Conservation (phyloP, 768 basidiomycete species). For the Trametes cubensis region DNA sequence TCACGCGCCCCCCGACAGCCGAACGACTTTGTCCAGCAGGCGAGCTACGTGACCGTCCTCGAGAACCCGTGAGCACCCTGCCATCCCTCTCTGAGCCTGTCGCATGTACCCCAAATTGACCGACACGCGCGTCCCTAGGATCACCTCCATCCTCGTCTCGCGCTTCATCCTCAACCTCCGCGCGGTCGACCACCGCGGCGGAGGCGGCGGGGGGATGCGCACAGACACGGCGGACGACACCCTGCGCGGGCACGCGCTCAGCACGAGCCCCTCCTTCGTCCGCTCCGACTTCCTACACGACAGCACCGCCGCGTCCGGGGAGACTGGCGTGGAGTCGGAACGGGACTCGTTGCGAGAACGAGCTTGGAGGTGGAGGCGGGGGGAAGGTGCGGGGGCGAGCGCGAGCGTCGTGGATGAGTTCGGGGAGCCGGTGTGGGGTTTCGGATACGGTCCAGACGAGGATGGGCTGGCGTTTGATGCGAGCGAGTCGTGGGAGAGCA, state of each 20-base stretch:
- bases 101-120: background rate
- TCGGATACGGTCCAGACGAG: background rate
- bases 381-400: background rate
- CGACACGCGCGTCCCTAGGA: background rate
- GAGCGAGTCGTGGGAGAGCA: too few species aligned
- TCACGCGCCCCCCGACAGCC: slow-evolving; percentile 2
- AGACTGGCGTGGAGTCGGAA: too few species aligned
- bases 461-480: background rate
- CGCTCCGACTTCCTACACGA: background rate
- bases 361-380: too few species aligned
- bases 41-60: slow-evolving; percentile 15
- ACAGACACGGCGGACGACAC: background rate
- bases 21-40: slow-evolving; percentile 14
- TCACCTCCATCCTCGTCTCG: slow-evolving; percentile 19
- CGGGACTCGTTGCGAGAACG: too few species aligned
- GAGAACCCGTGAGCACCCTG: slow-evolving; percentile 10
- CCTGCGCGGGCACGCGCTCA: background rate
- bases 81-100: background rate
- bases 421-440: background rate
- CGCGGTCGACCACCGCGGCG: slow-evolving; percentile 13
- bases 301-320: too few species aligned
- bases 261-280: slow-evolving; percentile 9
- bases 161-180: slow-evolving; percentile 20
- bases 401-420: background rate
- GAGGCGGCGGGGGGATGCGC: background rate